phyloP scores from a whole-genome alignment of 2,329 filamentous ascomycete genomes.

The Ceratocystiopsis sp. region DNA sequence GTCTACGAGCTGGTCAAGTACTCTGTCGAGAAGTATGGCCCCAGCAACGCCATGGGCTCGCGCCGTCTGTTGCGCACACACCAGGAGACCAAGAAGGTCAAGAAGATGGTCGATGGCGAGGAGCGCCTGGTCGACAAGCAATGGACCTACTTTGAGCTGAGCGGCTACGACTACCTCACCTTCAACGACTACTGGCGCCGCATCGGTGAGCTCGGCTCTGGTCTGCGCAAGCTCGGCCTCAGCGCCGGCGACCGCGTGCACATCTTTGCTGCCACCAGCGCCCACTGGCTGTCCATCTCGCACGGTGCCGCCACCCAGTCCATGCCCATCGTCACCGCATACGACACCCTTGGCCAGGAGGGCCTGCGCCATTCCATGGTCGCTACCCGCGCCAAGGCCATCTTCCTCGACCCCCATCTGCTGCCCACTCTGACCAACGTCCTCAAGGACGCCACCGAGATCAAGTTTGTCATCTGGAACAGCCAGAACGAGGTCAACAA shows the following conservation, averaged over 20 bases:
- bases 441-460: constrained; percentile 31
- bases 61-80: constrained; percentile 62
- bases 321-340: constrained; percentile 69
- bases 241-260: constrained; percentile 53
- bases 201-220: constrained; percentile 49
- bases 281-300: constrained; percentile 33
- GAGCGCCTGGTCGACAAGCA: constrained; percentile 69
- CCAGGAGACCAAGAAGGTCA: constrained; percentile 73
- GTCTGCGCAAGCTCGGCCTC: constrained; percentile 57
- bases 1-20: constrained; percentile 59
- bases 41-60: constrained; percentile 48
- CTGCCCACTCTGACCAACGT: constrained; percentile 38
- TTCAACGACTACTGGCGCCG: constrained; percentile 65
- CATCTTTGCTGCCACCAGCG: constrained; percentile 59
- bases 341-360: constrained; percentile 64
- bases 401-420: constrained; percentile 60
- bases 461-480: constrained; percentile 38
- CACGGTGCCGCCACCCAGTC: constrained; percentile 51
- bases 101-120: constrained; percentile 70
- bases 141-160: constrained; percentile 78
- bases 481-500: constrained; percentile 34
- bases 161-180: constrained; percentile 58
- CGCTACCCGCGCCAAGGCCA: constrained; percentile 52
- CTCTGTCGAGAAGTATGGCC: constrained; percentile 47
- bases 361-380: constrained; percentile 58